Base-by-base conservation (phyloP, 257 asterid genomes). In the Scutellaria barbata region DNA sequence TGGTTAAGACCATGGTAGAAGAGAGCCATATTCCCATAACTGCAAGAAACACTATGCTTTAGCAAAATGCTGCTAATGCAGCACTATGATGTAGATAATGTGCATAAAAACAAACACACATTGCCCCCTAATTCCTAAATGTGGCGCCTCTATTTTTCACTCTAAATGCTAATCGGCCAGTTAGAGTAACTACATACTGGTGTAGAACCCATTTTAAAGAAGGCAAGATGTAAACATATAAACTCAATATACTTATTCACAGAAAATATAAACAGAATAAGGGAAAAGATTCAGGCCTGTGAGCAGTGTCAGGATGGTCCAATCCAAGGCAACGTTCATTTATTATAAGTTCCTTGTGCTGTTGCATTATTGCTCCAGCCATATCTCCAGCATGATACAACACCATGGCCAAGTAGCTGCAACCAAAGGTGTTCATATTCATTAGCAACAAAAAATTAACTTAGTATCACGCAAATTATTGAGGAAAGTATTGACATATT, bases 301-400 rank as follows among this genome's bases (percentile, higher is more conserved):
- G 98, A 69, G 99, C 98, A 61, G 99, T 95, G 80, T 95, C 98
- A 17, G 99, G 98, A 80, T 95, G 99, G 75, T 95, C 99, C 64
- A 87, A 82, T 40, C 99, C 99, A 70, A 95, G 97, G 82, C 98
- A 95, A 43, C 99, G 94, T 74, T 95, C 99, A 66, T 95, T 95
- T 75, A 95, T 95, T 81, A 95, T 89, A 53, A 92, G 90, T 81
- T 95, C 99, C 87, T 89, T 92, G 84, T 95, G 99, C 65, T 92
- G 99, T 81, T 95, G 98, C 87, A 85, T 85, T 75, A 95, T 92
- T 55, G 98, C 99, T 70, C 92, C 96, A 80, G 90, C 92, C 95
- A 89, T 92, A 84, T 95, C 99, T 74, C 99, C 99, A 43, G 97
- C 99, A 78, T 95, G 98, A 82, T 95, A 92, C 80, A 95, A 78